Evolutionary conservation across 768 basidiomycete species (phyloP).

Genomic region (Gelatoporia subvermispora): DNA sequence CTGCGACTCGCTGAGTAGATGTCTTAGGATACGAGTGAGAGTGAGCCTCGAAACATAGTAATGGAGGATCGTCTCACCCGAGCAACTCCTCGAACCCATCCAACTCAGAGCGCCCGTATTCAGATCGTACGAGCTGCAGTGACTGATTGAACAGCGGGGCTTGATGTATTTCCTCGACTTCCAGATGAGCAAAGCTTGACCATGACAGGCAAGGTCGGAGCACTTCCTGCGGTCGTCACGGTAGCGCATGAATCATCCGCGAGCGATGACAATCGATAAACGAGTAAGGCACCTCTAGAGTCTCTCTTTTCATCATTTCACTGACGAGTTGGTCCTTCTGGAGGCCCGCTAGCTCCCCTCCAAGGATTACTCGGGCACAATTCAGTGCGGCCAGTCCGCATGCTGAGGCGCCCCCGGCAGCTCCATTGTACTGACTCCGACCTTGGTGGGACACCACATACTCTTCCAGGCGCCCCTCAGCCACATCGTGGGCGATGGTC

Average conservation of each 20-base stretch:
- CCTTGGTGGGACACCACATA: conserved; percentile 42
- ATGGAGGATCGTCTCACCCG: conserved; percentile 15
- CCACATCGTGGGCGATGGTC: not conserved
- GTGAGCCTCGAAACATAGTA: not conserved
- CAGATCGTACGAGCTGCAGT: conserved; percentile 29
- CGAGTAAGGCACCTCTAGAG: conserved; percentile 30
- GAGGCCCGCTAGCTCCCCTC: conserved; percentile 27
- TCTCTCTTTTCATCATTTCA: conserved; percentile 28
- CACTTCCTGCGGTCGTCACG: conserved; percentile 43
- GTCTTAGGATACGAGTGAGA: conserved; percentile 15
- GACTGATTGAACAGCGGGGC: conserved; percentile 45
- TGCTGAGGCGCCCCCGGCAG: conserved; percentile 41
- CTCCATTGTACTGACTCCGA: conserved; percentile 47
- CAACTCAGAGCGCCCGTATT: conserved; percentile 35
- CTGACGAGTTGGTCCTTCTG: conserved; percentile 26
- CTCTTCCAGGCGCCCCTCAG: not conserved
- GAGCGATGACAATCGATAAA: not conserved
- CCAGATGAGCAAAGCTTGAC: conserved; percentile 48
- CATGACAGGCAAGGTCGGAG: conserved; percentile 53
- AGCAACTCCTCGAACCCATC: conserved; percentile 33
- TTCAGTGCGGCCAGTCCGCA: conserved; percentile 68
- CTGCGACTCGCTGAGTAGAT: conserved; percentile 1
- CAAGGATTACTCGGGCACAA: conserved; percentile 49
- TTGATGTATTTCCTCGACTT: conserved; percentile 47
- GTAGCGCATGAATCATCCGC: not conserved